Conservation (phyloP, 306 rosid genomes). For the Quercus glauca region DNA sequence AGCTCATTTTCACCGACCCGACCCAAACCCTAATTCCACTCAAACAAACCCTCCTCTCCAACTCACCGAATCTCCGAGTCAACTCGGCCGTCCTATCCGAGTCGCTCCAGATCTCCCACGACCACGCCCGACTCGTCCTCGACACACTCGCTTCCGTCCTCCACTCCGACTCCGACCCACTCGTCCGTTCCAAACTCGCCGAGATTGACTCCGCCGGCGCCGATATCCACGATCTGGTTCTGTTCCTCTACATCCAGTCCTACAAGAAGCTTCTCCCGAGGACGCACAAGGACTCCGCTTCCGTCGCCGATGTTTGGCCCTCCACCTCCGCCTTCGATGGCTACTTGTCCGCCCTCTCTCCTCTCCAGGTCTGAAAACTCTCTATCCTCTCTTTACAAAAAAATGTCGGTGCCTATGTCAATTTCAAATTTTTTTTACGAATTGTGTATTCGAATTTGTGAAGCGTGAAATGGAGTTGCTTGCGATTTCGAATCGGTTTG, state of each 20-base stretch:
- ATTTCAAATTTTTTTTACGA: background rate
- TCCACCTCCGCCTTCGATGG: constrained; percentile 99
- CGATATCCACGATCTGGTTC: constrained; percentile 76
- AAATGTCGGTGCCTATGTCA: background rate
- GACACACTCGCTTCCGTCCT: constrained; percentile 74
- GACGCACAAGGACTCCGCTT: constrained; percentile 94
- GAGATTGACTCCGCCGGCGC: constrained; percentile 56
- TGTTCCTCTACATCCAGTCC: constrained; percentile 90
- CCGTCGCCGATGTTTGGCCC: constrained; percentile 97
- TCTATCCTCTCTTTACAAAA: too few species aligned
- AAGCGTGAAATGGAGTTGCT: background rate
- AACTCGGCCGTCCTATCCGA: constrained; percentile 59
- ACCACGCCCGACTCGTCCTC: constrained; percentile 77
- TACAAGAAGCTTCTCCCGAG: constrained; percentile 87
- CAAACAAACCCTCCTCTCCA: background rate
- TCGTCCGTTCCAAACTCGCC: constrained; percentile 40
- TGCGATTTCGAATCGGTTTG: background rate
- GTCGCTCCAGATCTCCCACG: constrained; percentile 76
- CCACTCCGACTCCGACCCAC: constrained; percentile 69
- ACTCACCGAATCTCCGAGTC: constrained; percentile 47
- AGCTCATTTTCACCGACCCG: constrained; percentile 84
- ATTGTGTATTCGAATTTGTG: background rate
- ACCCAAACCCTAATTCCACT: constrained; percentile 74
- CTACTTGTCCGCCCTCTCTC: constrained; percentile 93
- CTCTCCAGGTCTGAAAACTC: constrained; percentile 54